phyloP scores from a whole-genome alignment of 73 alveolate genomes.

The Breviolum minutum region DNA sequence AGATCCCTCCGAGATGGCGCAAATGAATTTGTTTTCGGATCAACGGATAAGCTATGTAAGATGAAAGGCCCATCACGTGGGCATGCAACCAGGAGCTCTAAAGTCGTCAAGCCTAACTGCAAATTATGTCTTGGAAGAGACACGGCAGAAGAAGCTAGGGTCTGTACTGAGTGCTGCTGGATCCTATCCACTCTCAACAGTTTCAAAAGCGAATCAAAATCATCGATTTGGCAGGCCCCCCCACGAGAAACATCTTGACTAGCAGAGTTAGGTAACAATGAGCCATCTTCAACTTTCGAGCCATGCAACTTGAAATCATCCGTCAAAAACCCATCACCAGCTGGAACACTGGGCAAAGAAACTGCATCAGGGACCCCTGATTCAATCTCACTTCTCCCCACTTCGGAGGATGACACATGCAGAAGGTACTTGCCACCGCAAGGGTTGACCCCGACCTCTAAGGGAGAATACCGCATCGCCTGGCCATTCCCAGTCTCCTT shows the following conservation, averaged over 20 bases:
- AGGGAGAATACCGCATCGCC: neutral
- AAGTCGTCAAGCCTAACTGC: neutral
- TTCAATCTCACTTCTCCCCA: too few relatives aligned
- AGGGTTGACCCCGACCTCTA: neutral
- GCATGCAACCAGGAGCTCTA: constrained; percentile 2
- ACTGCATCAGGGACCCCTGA: too few relatives aligned
- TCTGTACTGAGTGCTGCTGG: too few relatives aligned
- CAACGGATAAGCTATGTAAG: neutral
- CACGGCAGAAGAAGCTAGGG: neutral
- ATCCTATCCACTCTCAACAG: neutral
- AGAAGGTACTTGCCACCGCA: neutral
- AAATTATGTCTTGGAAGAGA: neutral
- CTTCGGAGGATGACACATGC: neutral
- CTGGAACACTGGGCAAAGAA: too few relatives aligned
- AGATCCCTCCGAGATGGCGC: too few relatives aligned
- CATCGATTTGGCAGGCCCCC: neutral
- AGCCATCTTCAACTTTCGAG: too few relatives aligned
- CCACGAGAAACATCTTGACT: too few relatives aligned
- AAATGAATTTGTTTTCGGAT: neutral
- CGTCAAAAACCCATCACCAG: too few relatives aligned
- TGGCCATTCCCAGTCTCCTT: neutral
- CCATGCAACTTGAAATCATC: too few relatives aligned
- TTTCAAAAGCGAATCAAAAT: too few relatives aligned
- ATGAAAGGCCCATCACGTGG: neutral
- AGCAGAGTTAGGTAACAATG: too few relatives aligned